Percentiles rank a stretch among this genome's conserved stretches.
These are phyloP conservation scores for Phyllostachys edulis DNA, from an alignment of 176 grass and related monocot genomes.

Conservation along the genomic window DNA sequence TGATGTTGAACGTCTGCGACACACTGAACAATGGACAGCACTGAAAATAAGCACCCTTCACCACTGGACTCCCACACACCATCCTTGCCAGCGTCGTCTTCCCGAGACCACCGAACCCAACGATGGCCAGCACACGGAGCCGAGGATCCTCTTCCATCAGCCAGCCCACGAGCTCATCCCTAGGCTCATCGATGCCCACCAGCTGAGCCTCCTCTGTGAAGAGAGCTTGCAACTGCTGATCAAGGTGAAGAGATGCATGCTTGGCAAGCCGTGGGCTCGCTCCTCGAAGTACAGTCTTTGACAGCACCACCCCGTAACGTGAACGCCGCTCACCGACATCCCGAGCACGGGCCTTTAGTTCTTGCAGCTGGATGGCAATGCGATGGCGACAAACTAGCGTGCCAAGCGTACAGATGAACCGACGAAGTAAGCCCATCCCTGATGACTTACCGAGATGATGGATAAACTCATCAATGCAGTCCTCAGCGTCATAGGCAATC, in stretches of 20 bases:
- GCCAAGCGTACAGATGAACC: neutral
- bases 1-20: constrained; percentile 34
- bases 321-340: constrained; percentile 22
- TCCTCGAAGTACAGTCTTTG: neutral
- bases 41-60: constrained; percentile 31
- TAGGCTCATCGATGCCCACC: constrained; percentile 39
- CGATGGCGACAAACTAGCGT: neutral
- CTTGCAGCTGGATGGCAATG: constrained; percentile 25
- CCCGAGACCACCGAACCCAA: constrained; percentile 37
- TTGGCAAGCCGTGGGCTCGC: neutral
- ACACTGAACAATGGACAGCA: constrained; percentile 36
- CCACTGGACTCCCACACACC: constrained; percentile 26
- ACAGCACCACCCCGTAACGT: constrained; percentile 10
- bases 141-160: constrained; percentile 15
- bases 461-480: no score
- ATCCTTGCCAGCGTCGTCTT: constrained; percentile 42
- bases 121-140: constrained; percentile 29
- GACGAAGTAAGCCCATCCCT: constrained; percentile 17
- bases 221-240: constrained; percentile 32
- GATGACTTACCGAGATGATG: neutral
- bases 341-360: constrained; percentile 13
- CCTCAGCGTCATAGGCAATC: no score
- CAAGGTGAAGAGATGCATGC: constrained; percentile 18
- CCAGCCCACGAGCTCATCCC: constrained; percentile 16
- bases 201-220: constrained; percentile 45